Evolutionary conservation across 1,284 basidiomycete genomes (phyloP).

Genomic region (Ceratobasidium sp.): DNA sequence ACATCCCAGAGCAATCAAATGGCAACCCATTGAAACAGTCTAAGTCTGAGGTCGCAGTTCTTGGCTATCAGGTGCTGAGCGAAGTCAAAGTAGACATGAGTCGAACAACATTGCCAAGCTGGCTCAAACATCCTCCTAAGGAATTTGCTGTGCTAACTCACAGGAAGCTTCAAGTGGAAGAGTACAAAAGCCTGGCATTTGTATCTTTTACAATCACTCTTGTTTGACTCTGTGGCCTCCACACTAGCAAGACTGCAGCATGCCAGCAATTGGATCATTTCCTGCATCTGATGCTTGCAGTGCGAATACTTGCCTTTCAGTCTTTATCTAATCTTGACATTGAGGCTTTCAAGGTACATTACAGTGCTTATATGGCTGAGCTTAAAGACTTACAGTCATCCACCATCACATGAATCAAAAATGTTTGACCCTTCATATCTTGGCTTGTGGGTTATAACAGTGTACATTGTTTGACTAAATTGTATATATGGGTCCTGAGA

Average conservation of each 20-base stretch:
- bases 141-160: slow-evolving; percentile 35
- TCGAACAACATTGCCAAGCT: slow-evolving; percentile 29
- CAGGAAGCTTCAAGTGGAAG: slow-evolving; percentile 47
- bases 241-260: background rate
- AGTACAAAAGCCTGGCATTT: slow-evolving; percentile 46
- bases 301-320: slow-evolving; percentile 24
- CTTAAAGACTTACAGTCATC: no score
- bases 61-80: slow-evolving; percentile 4
- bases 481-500: no score
- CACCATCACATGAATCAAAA: no score
- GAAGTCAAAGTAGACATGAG: slow-evolving; percentile 34
- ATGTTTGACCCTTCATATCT: no score
- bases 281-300: slow-evolving; percentile 19
- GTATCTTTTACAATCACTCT: slow-evolving; percentile 47
- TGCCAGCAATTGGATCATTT: slow-evolving; percentile 23
- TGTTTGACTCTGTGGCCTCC: slow-evolving; percentile 32
- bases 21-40: background rate
- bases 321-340: background rate
- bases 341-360: slow-evolving; percentile 10
- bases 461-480: no score
- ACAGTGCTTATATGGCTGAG: background rate
- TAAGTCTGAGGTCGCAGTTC: background rate
- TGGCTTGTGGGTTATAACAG: no score
- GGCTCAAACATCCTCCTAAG: slow-evolving; percentile 34
- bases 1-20: background rate